Evolutionary conservation across 1,284 basidiomycete genomes (phyloP), one percentile per base, ranked within the genome.

Genomic region (Tilletia walkeri): DNA sequence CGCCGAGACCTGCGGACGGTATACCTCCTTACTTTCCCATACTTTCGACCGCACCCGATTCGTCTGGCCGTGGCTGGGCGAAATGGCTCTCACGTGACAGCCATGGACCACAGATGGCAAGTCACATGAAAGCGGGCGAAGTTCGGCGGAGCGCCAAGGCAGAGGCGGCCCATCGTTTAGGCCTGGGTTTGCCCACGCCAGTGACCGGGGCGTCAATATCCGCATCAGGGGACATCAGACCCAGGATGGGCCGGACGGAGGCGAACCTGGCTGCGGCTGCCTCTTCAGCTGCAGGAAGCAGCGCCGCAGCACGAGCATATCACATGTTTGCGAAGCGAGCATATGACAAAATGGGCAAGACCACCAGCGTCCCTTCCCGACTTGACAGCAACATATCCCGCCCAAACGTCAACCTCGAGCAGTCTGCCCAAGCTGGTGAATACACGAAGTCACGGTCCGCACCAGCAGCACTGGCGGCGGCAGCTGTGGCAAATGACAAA

Each of bases 251-350:
- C 4, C 59, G 59, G 14, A 63, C 18, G 3, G 59, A 63, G 34
- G 59, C 34, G 1, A 39, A 41, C 24, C 24, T 61, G 2, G 56
- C 56, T 7, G 56, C 56, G 2, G 56, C 56, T 10, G 59, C 59
- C 0, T 34, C 59, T 0, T 38, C 59, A 9, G 59, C 59, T 10
- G 30, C 59, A 4, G 59, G 59, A 39, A 63, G 59, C n/a, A 63
- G 59, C 14, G 59, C 59, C 2, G 59, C 59, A n/a, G 59, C 59
- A 38, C 30, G 59, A 34, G 59, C 59, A n/a, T 63, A 63, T 34
- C 59, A 63, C n/a, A 38, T 63, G 34, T 63, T 63, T 63, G 59
- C 59, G 36, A 63, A 38, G 34, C 59, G 59, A 10, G 59, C 59
- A 34, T 63, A 63, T 20, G 59, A 63, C 18, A 63, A 63, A 20